A percentile compares a stretch with the other conserved stretches of the same genome.
phyloP scores from a whole-genome alignment of 2,329 filamentous ascomycete species.

The Pyrenophora teres region DNA sequence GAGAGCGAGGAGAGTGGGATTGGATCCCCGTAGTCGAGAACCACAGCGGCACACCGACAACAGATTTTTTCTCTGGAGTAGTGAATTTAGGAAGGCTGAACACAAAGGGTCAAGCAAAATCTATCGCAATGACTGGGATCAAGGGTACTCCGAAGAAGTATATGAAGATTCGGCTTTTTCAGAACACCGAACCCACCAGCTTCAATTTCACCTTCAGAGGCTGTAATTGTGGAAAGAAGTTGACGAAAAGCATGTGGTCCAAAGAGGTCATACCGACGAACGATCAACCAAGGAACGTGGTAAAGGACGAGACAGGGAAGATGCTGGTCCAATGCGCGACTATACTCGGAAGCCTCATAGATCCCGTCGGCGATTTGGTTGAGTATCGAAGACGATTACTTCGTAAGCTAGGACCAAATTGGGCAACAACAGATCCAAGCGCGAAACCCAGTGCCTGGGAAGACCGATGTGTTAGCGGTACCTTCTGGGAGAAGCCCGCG shows the following conservation, averaged over 20 bases:
- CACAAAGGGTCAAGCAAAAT: constrained; percentile 2
- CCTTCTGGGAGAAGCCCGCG: constrained; percentile 2
- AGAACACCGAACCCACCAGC: background rate
- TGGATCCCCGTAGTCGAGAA: constrained; percentile 9
- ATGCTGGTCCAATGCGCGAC: constrained; percentile 7
- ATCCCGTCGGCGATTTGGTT: background rate
- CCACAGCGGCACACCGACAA: background rate
- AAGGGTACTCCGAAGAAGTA: constrained; percentile 7
- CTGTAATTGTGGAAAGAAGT: constrained; percentile 7
- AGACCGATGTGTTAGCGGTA: constrained; percentile 10
- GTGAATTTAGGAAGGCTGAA: constrained; percentile 3
- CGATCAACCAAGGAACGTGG: constrained; percentile 1
- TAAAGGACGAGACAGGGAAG: constrained; percentile 9
- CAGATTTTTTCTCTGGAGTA: constrained; percentile 6
- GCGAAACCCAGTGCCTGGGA: constrained; percentile 6
- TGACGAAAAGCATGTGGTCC: background rate
- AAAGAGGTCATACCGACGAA: background rate
- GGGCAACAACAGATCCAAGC: constrained; percentile 4
- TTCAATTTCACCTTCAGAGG: constrained; percentile 5
- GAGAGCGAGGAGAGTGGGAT: constrained; percentile 5
- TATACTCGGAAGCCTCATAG: constrained; percentile 6
- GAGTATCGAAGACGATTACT: constrained; percentile 2
- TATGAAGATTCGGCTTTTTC: constrained; percentile 1
- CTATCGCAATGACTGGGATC: background rate
- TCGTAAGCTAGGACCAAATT: constrained; percentile 2